Evolutionary conservation across 192 early-diverging fungal genomes (phyloP).

Genomic region (Coemansia sp.): DNA sequence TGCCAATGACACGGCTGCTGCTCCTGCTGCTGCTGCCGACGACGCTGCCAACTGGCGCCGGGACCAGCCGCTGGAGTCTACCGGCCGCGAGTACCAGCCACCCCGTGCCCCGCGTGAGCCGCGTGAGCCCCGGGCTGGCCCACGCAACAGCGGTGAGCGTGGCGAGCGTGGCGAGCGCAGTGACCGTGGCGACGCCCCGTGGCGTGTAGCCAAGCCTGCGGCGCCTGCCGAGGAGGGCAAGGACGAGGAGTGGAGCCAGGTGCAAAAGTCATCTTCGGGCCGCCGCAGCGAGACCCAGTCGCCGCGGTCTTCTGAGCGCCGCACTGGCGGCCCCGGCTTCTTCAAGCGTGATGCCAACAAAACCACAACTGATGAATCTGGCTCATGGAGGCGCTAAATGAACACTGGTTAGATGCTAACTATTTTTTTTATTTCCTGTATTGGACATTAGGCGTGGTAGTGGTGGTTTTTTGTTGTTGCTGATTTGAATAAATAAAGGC

Average conservation of each 20-base stretch:
- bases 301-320: constrained; percentile 18
- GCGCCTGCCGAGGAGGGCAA: constrained; percentile 1
- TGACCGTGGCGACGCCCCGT: neutral
- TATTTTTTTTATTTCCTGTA: neutral
- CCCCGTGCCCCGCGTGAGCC: constrained; percentile 17
- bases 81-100: constrained; percentile 13
- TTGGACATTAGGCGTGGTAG: too few relatives aligned
- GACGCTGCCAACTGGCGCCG: neutral
- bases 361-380: constrained; percentile 4
- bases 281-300: constrained; percentile 7
- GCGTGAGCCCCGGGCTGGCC: constrained; percentile 16
- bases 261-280: constrained; percentile 16
- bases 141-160: constrained; percentile 15
- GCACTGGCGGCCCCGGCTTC: constrained; percentile 17
- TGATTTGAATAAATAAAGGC: too few relatives aligned
- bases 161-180: neutral
- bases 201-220: constrained; percentile 6
- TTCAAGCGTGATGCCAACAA: constrained; percentile 14
- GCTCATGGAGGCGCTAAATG: constrained; percentile 37
- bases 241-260: constrained; percentile 42
- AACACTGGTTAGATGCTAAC: neutral
- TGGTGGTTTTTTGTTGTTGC: too few relatives aligned
- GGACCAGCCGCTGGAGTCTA: constrained; percentile 8
- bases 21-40: neutral
- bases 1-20: neutral